phyloP scores from a whole-genome alignment of 83 land plant species.

The Thuja plicata region DNA sequence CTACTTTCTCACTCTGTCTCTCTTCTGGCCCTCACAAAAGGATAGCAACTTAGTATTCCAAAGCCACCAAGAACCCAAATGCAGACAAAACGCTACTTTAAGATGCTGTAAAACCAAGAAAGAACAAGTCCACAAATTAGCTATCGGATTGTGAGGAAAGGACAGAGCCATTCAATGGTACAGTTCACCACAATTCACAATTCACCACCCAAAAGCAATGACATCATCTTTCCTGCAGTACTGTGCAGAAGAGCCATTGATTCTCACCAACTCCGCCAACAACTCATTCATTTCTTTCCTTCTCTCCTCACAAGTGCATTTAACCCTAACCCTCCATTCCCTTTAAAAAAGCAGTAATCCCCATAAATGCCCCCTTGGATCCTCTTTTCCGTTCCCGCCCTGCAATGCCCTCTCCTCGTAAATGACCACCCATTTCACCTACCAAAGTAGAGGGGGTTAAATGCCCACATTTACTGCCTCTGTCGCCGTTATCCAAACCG shows the following conservation, averaged over 20 bases:
- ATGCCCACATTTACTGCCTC: background rate
- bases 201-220: background rate
- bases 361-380: background rate
- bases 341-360: background rate
- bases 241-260: background rate
- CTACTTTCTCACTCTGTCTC: slow-evolving; percentile 12
- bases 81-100: background rate
- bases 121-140: no score
- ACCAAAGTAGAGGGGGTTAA: background rate
- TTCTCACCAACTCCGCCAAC: background rate
- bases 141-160: background rate
- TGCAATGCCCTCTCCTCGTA: background rate
- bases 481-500: background rate
- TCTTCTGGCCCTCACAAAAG: background rate
- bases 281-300: background rate
- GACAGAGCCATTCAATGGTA: background rate
- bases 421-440: slow-evolving; percentile 7
- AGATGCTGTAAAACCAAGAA: background rate
- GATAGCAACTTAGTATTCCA: background rate
- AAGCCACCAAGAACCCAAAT: background rate
- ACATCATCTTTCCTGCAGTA: background rate
- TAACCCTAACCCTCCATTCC: background rate
- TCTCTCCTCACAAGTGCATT: background rate
- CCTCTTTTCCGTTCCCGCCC: background rate
- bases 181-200: background rate